Evolutionary conservation across 139 green algal species (phyloP), one percentile per base, ranked within the genome.

Genomic region (Volvox reticuliferus): DNA sequence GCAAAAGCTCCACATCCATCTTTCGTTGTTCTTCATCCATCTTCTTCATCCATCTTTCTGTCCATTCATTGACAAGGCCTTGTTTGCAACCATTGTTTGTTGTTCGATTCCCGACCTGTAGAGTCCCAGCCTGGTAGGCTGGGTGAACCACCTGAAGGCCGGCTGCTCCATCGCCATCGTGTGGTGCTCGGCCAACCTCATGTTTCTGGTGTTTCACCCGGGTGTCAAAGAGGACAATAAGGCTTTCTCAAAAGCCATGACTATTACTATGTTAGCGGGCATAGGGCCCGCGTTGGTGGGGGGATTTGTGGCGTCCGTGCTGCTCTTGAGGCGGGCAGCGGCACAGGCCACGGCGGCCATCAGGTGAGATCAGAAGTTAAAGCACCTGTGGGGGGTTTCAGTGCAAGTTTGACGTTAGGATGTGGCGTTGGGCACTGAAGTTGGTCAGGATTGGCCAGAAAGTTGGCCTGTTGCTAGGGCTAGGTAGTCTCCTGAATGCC

Each of bases 231-330:
- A 12, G 21, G 33, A 21, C 33, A 24, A 37, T 33, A 35, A 22
- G 33, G 33, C 32, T 5, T 88, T 71, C 33, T 5, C 33, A 2
- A 35, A 67, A 19, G 33, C 26, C 37, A 82, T 89, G 24, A 89
- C 85, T 21, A 50, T 82, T 6, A n/a, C n/a, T 22, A 89, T 89
- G 85, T 68, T 89, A n/a, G 69, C 85, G 14, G 85, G 85, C 69
- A 50, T 89, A 17, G 85, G 17, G 1, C 85, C 85, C 24, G 17
- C 37, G 20, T 61, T 89, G 36, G 32, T 55, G 30, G 85, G 37
- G 9, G 69, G 32, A 5, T 71, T 55, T 14, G 21, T 30, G 20
- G 32, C 37, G 28, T 89, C 33, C 24, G 28, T 18, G 61, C n/a
- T 76, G n/a, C 24, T 86, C 24, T 20, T 35, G 61, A 28, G 61